Conservation (phyloP, 805 yeast genomes). For the Candida easanensis region DNA sequence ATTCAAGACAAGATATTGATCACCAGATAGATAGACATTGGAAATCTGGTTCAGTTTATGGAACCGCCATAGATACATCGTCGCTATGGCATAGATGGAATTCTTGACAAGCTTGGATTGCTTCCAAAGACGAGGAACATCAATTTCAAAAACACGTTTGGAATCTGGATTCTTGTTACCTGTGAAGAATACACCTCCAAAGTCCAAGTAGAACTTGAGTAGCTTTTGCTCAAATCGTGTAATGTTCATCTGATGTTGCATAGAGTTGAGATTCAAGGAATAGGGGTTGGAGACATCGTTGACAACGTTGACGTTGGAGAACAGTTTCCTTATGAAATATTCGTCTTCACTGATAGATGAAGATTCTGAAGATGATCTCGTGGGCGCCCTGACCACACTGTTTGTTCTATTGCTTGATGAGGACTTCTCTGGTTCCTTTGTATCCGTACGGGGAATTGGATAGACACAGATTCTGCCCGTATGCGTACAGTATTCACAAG, state of each 20-base stretch:
- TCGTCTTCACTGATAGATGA: no score
- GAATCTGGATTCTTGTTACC: conserved; percentile 12
- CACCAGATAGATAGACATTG: conserved; percentile 17
- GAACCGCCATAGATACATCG: conserved; percentile 21
- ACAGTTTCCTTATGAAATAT: conserved; percentile 3
- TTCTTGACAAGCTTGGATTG: conserved; percentile 15
- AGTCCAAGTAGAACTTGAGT: conserved; percentile 21
- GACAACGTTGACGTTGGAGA: neutral
- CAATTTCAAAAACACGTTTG: conserved; percentile 16
- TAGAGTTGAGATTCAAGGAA: conserved; percentile 18
- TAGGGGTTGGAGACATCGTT: conserved; percentile 4
- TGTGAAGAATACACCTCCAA: conserved; percentile 23
- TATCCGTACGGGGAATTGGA: conserved; percentile 13
- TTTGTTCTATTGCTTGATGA: no score
- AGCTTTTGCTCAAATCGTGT: conserved; percentile 21
- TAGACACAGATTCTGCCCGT: conserved; percentile 76
- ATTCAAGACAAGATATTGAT: conserved; percentile 10
- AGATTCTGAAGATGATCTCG: no score
- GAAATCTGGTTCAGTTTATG: conserved; percentile 16
- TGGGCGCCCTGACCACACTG: no score
- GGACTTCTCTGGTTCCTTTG: no score
- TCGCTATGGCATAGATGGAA: conserved; percentile 21
- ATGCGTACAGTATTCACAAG: conserved; percentile 74
- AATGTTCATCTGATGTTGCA: conserved; percentile 15
- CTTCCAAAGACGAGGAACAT: conserved; percentile 20